Conservation (phyloP, 257 asterid species). For the Ajuga chamaepitys region DNA sequence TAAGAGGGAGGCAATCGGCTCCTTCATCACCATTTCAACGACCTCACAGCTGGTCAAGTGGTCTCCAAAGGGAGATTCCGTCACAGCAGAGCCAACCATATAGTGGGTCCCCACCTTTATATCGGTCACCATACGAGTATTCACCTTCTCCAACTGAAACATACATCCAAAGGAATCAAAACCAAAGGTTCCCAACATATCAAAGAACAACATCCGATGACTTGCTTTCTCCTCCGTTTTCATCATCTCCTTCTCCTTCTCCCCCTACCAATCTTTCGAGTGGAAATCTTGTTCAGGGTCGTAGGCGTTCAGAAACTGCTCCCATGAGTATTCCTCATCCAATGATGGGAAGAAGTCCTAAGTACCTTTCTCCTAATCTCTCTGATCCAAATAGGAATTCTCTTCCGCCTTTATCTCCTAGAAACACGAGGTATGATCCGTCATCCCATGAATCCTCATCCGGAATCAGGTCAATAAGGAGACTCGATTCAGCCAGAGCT, state of each 20-base stretch:
- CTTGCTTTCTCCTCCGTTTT: conserved; percentile 86
- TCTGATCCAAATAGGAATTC: conserved; percentile 80
- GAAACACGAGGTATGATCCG: conserved; percentile 55
- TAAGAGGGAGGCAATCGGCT: conserved; percentile 40
- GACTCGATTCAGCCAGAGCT: conserved; percentile 52
- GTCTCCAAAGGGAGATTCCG: conserved; percentile 53
- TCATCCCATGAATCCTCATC: conserved; percentile 86
- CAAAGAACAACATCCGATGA: conserved; percentile 47
- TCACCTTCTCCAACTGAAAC: conserved; percentile 54
- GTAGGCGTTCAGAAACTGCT: conserved; percentile 58
- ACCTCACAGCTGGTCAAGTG: conserved; percentile 98
- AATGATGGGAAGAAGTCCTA: conserved; percentile 64
- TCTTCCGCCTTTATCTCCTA: conserved; percentile 89
- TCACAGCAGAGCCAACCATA: conserved; percentile 41
- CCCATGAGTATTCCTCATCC: conserved; percentile 94
- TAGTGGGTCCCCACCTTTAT: conserved; percentile 67
- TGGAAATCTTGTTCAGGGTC: conserved; percentile 37
- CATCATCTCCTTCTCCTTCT: conserved; percentile 84
- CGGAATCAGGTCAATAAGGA: conserved; percentile 58
- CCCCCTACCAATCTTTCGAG: conserved; percentile 57
- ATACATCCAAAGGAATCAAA: conserved; percentile 36
- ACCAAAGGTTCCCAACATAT: conserved; percentile 39
- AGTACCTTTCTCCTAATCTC: conserved; percentile 74
- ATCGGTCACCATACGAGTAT: conserved; percentile 50
- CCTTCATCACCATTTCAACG: conserved; percentile 59